Base-by-base conservation (phyloP, 2,329 filamentous ascomycete species). In the Immersiporthe knoxdaviesiana region DNA sequence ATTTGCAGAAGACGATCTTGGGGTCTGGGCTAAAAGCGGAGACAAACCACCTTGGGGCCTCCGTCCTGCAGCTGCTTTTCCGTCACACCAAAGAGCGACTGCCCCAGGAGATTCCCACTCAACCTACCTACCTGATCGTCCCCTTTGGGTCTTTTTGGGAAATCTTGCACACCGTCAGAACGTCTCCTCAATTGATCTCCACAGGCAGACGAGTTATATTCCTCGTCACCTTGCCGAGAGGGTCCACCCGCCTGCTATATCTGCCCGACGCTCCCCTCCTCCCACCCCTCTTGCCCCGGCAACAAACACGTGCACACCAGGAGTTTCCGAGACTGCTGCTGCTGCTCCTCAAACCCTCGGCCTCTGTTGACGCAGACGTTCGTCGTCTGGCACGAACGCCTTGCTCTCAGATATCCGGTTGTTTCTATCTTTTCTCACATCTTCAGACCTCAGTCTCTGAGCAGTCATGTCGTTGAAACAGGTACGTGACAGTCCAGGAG, bases 381-480 rank as follows among this genome's bases (percentile, higher is more conserved):
- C 67, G 67, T 35, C 16, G 35, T 67, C 44, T 24, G 59, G 63
- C 44, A 58, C 64, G 63, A 69, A 62, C 67, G 63, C 32, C 69
- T 69, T 62, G 32, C 24, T 39, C 32, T n/a, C 65, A 47, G 41
- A 56, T 21, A 27, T 24, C 16, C 39, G 21, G 8, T n/a, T 21
- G 18, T 47, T 6, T 2, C 10, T 47, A 1, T 47, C 21, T 11
- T n/a, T n/a, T n/a, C 16, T 54, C 56, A 37, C 32, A 59, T 35
- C 44, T 65, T 41, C 32, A 63, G 18, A n/a, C 44, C 21, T 18
- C 61, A 64, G 47, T 41, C 44, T 47, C 44, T 68, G 44, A 56
- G 69, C 64, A 68, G 71, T 50, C 70, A 82, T 82, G 80, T 82
- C 80, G 74, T 72, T 82, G 68, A 82, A 82, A 73, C 80, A 81